Evolutionary conservation across 139 green algal species (phyloP).

Genomic region (Coelastrella sp.): DNA sequence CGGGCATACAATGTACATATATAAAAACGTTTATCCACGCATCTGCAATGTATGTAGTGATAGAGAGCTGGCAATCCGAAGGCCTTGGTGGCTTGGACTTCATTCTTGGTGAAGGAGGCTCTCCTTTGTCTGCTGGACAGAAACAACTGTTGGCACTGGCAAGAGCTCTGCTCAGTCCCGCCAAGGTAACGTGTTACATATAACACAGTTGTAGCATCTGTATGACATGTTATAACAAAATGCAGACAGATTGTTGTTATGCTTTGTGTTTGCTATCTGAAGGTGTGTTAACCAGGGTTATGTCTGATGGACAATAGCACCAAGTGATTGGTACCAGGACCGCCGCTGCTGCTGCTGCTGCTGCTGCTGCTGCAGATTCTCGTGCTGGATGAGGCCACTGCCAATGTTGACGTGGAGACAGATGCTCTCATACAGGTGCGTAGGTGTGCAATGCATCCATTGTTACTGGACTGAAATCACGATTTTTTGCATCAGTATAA

Average conservation of each 20-base stretch:
- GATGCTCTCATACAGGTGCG: constrained; percentile 84
- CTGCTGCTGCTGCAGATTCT: constrained; percentile 56
- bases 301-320: background rate
- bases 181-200: constrained; percentile 52
- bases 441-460: too few relatives aligned
- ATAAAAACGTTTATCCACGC: too few relatives aligned
- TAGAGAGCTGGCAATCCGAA: constrained; percentile 60
- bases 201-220: background rate
- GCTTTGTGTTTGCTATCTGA: background rate
- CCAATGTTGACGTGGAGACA: constrained; percentile 89
- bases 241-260: background rate
- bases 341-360: background rate
- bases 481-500: too few relatives aligned
- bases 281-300: background rate
- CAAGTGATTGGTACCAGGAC: background rate
- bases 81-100: constrained; percentile 66
- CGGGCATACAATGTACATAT: too few relatives aligned
- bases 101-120: constrained; percentile 84
- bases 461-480: too few relatives aligned
- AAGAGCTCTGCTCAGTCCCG: constrained; percentile 83
- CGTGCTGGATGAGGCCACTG: constrained; percentile 94
- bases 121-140: constrained; percentile 89
- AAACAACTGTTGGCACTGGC: constrained; percentile 94
- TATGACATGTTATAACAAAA: background rate
- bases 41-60: constrained; percentile 42